Evolutionary conservation across 306 rosid species (phyloP).

Genomic region (Urtica urens): DNA sequence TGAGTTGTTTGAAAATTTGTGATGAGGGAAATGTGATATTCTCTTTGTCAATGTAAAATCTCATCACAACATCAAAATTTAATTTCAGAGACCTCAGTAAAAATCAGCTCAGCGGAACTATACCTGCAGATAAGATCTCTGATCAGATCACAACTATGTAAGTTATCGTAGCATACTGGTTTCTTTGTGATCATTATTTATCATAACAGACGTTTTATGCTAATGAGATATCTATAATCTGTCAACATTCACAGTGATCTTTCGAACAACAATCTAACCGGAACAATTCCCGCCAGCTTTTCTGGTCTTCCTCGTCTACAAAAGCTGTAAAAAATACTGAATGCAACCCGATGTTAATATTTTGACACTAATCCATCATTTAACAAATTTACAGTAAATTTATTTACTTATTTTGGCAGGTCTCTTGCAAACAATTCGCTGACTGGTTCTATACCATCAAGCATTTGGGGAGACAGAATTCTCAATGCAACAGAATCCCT

Average conservation of each 20-base stretch:
- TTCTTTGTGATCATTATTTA: background rate
- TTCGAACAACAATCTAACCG: conserved; percentile 67
- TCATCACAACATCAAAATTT: too few relatives aligned
- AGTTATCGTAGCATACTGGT: conserved; percentile 18
- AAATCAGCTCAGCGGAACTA: conserved; percentile 59
- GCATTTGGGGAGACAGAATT: conserved; percentile 51
- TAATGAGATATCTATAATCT: background rate
- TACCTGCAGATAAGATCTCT: conserved; percentile 50
- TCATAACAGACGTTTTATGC: background rate
- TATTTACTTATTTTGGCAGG: conserved; percentile 44
- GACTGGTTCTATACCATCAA: conserved; percentile 49
- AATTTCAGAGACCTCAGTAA: conserved; percentile 78
- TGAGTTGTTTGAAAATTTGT: conserved; percentile 13
- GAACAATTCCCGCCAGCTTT: conserved; percentile 51
- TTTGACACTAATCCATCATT: background rate
- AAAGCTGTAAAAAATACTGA: conserved; percentile 42
- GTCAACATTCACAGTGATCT: conserved; percentile 38
- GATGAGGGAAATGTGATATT: too few relatives aligned
- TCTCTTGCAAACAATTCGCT: conserved; percentile 69
- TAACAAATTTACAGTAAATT: too few relatives aligned
- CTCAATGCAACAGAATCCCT: conserved; percentile 27
- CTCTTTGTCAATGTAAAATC: too few relatives aligned
- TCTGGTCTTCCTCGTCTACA: conserved; percentile 56
- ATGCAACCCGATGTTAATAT: conserved; percentile 2
- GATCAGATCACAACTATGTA: conserved; percentile 73